Evolutionary conservation across 768 basidiomycete species (phyloP), one percentile per base, ranked within the genome.

Genomic region (Tylopilus intermedius): DNA sequence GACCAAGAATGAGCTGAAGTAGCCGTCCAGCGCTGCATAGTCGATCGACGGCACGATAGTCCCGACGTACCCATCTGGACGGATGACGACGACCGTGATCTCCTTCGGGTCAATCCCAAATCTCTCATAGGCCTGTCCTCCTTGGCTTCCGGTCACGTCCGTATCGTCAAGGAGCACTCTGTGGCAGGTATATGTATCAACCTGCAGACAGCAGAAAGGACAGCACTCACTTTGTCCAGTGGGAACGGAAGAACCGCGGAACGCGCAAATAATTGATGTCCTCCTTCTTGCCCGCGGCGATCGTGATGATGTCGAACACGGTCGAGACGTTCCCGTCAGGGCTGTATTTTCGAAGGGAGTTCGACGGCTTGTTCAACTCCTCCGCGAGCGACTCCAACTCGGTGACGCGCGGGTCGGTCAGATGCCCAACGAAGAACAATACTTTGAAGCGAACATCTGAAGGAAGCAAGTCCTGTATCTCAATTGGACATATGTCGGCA

Each of bases 1-100:
- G 22, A 63, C 51, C 63, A 77, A 66, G 60, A 86, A 83, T 1
- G 63, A 61, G 1, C 63, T 59, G 37, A 87, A 80, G 59, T 86
- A 86, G 1, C 22, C 21, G 30, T 74, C 67, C 42, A 87, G 43
- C n/a, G 74, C 72, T 5, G 40, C 49, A 38, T 63, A 10, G 14
- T 51, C 58, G 18, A 42, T 56, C 21, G 69, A 62, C 11, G 69
- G 65, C n/a, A 59, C 64, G 26, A 75, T 51, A 40, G 64, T 62
- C 14, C 74, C 74, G 2, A 75, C 66, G 50, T 73, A 75, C 33
- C 74, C 72, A 51, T 76, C 74, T 5, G 74, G 74, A 9, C 74
- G 70, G 40, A 75, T 58, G 9, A 76, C 58, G 21, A 72, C 71
- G 7, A 74, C 44, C 32, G 71, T 67, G 6, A 71, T 63, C 24